A percentile compares a stretch with the other conserved stretches of the same genome.
phyloP scores from a whole-genome alignment of 1,139 yeast species.

The Pichia sp. region DNA sequence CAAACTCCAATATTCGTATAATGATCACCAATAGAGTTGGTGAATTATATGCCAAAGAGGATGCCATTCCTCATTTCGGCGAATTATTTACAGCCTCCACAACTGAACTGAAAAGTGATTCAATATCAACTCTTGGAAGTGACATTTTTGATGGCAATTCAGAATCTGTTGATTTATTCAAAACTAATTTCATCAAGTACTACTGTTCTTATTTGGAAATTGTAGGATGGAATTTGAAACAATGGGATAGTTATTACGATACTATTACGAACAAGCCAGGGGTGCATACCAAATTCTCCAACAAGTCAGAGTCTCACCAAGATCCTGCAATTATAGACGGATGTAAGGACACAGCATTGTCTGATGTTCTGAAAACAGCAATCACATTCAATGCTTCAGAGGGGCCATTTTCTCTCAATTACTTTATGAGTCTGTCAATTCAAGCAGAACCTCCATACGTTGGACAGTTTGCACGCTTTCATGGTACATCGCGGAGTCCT shows the following conservation, averaged over 20 bases:
- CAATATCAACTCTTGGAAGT: background rate
- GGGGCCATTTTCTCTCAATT: slow-evolving; percentile 32
- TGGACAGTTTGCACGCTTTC: slow-evolving; percentile 41
- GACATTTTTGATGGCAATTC: background rate
- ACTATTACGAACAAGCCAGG: slow-evolving; percentile 18
- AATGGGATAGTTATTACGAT: slow-evolving; percentile 71
- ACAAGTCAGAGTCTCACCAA: background rate
- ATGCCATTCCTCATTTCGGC: slow-evolving; percentile 88
- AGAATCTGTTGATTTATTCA: slow-evolving; percentile 12
- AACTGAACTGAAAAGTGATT: background rate
- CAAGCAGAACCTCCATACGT: slow-evolving; percentile 42
- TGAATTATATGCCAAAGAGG: slow-evolving; percentile 65
- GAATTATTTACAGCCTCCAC: slow-evolving; percentile 52
- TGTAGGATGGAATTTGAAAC: slow-evolving; percentile 66
- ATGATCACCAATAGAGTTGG: slow-evolving; percentile 91
- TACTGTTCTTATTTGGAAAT: slow-evolving; percentile 66
- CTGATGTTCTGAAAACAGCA: slow-evolving; percentile 31
- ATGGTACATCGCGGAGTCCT: slow-evolving; percentile 44
- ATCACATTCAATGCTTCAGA: slow-evolving; percentile 35
- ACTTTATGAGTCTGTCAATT: slow-evolving; percentile 41
- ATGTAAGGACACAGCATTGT: slow-evolving; percentile 5
- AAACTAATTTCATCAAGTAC: slow-evolving; percentile 45
- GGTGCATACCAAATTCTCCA: slow-evolving; percentile 5
- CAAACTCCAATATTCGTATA: slow-evolving; percentile 33
- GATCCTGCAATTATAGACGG: slow-evolving; percentile 8